Percentiles rank a stretch among this genome's conserved stretches.
Conservation (phyloP, 306 rosid genomes). For the Cucurbita argyrosperma region DNA sequence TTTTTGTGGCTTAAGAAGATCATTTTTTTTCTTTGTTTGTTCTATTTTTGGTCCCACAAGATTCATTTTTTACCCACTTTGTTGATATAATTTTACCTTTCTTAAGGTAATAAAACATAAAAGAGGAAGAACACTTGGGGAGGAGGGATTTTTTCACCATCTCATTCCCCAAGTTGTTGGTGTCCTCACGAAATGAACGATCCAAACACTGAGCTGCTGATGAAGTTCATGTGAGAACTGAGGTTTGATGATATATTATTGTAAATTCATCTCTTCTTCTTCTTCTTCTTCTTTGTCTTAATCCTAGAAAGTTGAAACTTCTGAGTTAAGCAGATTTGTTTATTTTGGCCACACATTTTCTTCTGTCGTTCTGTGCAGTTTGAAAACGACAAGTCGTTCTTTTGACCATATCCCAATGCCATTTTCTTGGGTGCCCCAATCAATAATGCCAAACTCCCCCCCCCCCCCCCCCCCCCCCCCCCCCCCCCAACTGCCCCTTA, state of each 20-base stretch:
- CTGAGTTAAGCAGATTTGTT: not conserved
- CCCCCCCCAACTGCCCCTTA: not conserved
- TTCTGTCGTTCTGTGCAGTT: not conserved
- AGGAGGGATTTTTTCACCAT: conserved; percentile 1
- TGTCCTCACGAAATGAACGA: not conserved
- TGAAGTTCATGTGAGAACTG: not conserved
- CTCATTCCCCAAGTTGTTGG: conserved; percentile 2
- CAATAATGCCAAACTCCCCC: not conserved
- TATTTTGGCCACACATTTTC: not conserved
- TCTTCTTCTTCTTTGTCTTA: not conserved
- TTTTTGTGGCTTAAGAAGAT: not conserved
- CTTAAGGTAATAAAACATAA: conserved; percentile 1
- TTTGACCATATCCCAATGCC: not conserved
- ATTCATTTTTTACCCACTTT: not conserved
- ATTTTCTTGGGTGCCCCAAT: not conserved
- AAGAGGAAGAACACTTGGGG: not conserved
- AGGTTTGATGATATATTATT: not conserved
- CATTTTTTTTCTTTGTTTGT: not conserved
- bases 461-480: not conserved
- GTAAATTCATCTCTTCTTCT: not conserved
- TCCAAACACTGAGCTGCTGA: not conserved
- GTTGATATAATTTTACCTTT: not conserved
- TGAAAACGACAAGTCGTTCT: not conserved
- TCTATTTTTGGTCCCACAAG: not conserved
- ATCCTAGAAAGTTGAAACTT: not conserved